phyloP scores from a whole-genome alignment of 106 monocot genomes.

The Phalaenopsis aphrodite region DNA sequence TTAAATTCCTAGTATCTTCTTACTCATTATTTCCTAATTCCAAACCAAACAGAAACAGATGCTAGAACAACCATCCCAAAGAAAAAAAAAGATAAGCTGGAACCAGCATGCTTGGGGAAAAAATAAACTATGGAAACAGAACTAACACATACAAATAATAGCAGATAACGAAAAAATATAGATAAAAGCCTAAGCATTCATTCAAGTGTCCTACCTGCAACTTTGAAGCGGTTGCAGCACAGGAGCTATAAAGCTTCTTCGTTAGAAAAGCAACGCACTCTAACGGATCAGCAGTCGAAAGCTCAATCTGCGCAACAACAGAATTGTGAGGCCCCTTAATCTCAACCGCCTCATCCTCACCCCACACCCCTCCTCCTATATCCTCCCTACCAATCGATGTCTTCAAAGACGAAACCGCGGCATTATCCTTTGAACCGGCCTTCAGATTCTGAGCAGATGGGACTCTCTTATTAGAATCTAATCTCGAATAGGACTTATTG shows the following conservation, averaged over 20 bases:
- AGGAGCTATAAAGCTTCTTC: constrained; percentile 48
- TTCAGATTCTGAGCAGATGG: background rate
- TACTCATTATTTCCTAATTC: background rate
- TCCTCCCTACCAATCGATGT: constrained; percentile 1
- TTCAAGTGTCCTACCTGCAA: constrained; percentile 26
- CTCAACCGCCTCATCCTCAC: constrained; percentile 33
- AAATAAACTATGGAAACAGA: background rate
- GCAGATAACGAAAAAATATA: background rate
- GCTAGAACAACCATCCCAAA: no score
- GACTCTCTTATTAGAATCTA: background rate
- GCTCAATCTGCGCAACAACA: constrained; percentile 1
- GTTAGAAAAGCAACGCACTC: constrained; percentile 39
- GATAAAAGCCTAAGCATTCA: background rate
- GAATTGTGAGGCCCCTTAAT: constrained; percentile 20
- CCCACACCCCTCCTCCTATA: constrained; percentile 6
- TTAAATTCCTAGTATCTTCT: no score
- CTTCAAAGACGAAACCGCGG: no score
- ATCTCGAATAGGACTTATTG: background rate
- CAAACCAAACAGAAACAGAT: background rate
- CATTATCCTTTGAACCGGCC: no score
- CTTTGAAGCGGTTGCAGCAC: constrained; percentile 34
- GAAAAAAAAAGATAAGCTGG: no score
- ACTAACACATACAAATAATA: background rate
- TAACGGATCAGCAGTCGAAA: constrained; percentile 19
- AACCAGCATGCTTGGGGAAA: background rate